These are phyloP conservation scores for Penicillium sp. DNA, from an alignment of 2,329 filamentous ascomycete genomes.

Conservation along the genomic window DNA sequence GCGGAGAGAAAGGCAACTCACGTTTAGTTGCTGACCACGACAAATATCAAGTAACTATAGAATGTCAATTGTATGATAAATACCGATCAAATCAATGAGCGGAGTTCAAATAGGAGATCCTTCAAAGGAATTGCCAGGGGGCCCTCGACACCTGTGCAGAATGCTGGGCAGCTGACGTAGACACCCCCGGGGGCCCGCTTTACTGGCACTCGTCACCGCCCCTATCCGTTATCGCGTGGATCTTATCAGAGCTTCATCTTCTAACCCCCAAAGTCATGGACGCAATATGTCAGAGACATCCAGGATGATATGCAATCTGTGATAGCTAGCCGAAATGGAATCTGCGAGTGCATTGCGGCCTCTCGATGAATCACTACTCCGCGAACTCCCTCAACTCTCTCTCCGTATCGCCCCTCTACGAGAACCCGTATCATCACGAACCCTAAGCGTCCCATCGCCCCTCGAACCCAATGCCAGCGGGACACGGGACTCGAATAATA, in stretches of 20 bases:
- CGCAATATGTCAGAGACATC: constrained; percentile 4
- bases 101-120: neutral
- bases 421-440: constrained; percentile 44
- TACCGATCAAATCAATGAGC: neutral
- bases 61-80: neutral
- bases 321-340: constrained; percentile 3
- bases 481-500: constrained; percentile 31
- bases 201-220: constrained; percentile 12
- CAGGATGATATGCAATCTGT: constrained; percentile 3
- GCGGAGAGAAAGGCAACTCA: neutral
- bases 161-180: constrained; percentile 13
- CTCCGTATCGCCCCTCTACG: constrained; percentile 50
- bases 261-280: neutral
- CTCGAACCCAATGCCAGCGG: constrained; percentile 46
- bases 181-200: neutral
- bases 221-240: constrained; percentile 7
- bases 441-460: constrained; percentile 43
- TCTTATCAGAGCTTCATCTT: constrained; percentile 12
- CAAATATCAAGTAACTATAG: neutral
- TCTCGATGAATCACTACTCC: constrained; percentile 44
- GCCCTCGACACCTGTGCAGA: neutral
- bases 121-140: constrained; percentile 2
- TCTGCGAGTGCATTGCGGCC: constrained; percentile 24
- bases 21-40: neutral
- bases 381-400: constrained; percentile 43